Evolutionary conservation across 108 stramenopile species (phyloP), one percentile per base, ranked within the genome.

Genomic region (Bacterosira constricta): DNA sequence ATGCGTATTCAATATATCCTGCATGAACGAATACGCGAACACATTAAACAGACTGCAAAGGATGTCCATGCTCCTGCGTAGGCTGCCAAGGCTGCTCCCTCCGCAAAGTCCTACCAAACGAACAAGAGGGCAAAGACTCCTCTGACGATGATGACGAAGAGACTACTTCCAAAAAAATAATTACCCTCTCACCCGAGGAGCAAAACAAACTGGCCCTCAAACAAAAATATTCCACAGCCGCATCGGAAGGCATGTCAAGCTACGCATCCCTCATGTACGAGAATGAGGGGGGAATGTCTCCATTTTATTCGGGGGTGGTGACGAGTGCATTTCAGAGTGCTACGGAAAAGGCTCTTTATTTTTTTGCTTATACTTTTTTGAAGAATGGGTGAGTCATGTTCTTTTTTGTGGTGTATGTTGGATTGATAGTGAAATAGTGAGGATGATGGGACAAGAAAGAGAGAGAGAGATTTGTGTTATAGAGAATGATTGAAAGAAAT

Each of bases 271-370:
- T 73, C 11, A 63, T 93, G 63, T 90, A 87, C 67, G 54, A 81
- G n/a, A 68, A 77, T 31, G 75, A 87, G 63, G 90, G 85, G 7
- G 77, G 80, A 0, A 55, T 85, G 7, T 3, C 44, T 12, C 85
- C 86, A 0, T 93, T 89, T 59, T 80, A 88, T 47, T 55, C 82
- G 27, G 92, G 90, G 21, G 68, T 93, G 13, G 75, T 82, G 44
- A 80, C 79, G 1, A 85, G 83, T 35, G 90, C 88, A 25, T 50
- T 88, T 38, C 92, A 93, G 74, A 86, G 86, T 32, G 82, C 90
- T 30, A 77, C 87, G 64, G 96, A 96, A 64, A 96, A 96, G 77
- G 90, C 92, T 4, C 63, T 94, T 44, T 96, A 96, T 60, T 96
- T 95, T 65, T 93, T 94, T 76, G 89, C 93, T 10, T 96, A 96